These are phyloP conservation scores for Podila verticillata DNA, from an alignment of 192 early-diverging fungal species.

Conservation along the genomic window DNA sequence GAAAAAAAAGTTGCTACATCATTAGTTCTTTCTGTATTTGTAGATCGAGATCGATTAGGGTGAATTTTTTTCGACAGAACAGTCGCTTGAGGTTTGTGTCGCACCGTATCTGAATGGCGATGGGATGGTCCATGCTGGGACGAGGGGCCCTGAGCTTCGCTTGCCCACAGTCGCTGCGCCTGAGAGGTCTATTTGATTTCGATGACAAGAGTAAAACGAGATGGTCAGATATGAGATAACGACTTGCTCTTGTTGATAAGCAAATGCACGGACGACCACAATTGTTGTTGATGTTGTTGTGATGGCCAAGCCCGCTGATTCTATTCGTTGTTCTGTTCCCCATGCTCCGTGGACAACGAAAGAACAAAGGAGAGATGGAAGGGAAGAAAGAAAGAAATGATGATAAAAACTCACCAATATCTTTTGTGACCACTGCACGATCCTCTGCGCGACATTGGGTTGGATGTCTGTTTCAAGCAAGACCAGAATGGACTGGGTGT, in stretches of 20 bases:
- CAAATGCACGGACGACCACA: neutral
- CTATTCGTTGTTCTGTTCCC: no score
- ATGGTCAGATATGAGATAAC: neutral
- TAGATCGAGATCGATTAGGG: no score
- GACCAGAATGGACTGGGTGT: constrained; percentile 19
- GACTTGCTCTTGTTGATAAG: neutral
- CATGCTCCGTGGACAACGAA: no score
- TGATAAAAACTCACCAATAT: constrained; percentile 32
- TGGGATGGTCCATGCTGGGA: neutral
- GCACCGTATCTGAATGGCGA: neutral
- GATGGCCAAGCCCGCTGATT: no score
- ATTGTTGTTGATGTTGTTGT: no score
- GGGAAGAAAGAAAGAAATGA: neutral
- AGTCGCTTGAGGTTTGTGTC: neutral
- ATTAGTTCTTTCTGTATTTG: neutral
- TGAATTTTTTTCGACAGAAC: no score
- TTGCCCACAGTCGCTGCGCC: constrained; percentile 28
- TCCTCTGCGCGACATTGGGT: constrained; percentile 8
- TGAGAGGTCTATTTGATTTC: constrained; percentile 15
- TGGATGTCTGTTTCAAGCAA: constrained; percentile 25
- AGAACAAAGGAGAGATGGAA: neutral
- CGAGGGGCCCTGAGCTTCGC: constrained; percentile 15
- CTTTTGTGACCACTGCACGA: constrained; percentile 29
- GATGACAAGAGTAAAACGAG: neutral
- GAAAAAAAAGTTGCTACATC: neutral